Conservation (phyloP, 2,329 filamentous ascomycete species). For the Ophiognomonia clavigignenti-juglandacearum region DNA sequence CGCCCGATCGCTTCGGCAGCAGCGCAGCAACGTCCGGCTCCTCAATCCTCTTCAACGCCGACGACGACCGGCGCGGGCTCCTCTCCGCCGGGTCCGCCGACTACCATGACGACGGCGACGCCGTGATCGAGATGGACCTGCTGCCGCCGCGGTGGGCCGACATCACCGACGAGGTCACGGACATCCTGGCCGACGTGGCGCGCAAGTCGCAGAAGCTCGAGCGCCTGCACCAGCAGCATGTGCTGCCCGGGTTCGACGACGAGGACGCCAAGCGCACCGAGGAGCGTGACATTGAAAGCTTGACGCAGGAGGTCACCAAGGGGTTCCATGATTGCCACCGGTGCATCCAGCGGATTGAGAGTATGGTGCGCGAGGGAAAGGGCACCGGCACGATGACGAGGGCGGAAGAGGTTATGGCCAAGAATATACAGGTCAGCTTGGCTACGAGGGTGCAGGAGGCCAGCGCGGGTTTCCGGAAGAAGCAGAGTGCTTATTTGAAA, state of each 20-base stretch:
- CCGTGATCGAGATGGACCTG: conserved; percentile 96
- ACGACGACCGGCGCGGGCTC: conserved; percentile 64
- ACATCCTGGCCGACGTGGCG: conserved; percentile 74
- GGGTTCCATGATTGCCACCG: conserved; percentile 87
- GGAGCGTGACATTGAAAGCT: conserved; percentile 81
- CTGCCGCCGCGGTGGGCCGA: conserved; percentile 95
- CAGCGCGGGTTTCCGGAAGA: conserved; percentile 90
- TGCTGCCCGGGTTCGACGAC: conserved; percentile 93
- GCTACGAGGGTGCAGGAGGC: conserved; percentile 86
- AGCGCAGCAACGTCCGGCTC: conserved; percentile 38
- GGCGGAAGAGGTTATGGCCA: conserved; percentile 92
- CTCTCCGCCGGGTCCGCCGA: conserved; percentile 74
- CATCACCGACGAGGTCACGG: conserved; percentile 86
- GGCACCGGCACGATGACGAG: conserved; percentile 66
- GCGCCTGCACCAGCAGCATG: conserved; percentile 93
- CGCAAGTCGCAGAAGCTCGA: conserved; percentile 81
- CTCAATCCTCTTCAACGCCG: conserved; percentile 50
- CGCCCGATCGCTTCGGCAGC: conserved; percentile 47
- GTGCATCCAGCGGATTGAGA: conserved; percentile 81
- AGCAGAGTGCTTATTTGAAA: conserved; percentile 93
- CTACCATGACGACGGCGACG: conserved; percentile 83
- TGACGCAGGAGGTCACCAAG: conserved; percentile 87
- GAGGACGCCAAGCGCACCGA: conserved; percentile 83
- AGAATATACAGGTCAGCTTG: conserved; percentile 89
- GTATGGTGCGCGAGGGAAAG: conserved; percentile 78